Base-by-base conservation (phyloP, 345 rosid species). In the Eucalyptus globulus region DNA sequence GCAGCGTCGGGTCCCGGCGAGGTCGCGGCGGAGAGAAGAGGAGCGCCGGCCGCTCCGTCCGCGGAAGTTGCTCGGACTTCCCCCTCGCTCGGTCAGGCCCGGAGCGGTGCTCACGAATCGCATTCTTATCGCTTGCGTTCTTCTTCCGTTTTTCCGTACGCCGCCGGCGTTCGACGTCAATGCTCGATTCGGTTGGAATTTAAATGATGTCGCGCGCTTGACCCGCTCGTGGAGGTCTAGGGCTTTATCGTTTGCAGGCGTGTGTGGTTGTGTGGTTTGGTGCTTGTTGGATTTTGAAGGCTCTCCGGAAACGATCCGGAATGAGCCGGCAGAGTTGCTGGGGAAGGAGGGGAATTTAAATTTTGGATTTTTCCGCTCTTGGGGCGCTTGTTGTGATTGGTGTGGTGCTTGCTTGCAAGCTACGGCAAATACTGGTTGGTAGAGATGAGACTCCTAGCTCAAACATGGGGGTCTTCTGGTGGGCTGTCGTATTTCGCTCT, bases 11-110 rank as follows among this genome's bases (percentile, higher is more conserved):
- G 91, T 7, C 45, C 92, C 19, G 87, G 80, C 56, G 40, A 89
- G 40, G 11, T 91, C 50, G 29, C 93, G 34, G 92, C 95, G 10
- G 99, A 95, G 95, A 94, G 99, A 90, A 94, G 99, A 92, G 99
- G 99, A 72, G 95, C 94, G 80, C 97, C 98, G 2, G 99, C 94
- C 40, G 99, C 99, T 89, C 97, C 96, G 90, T 96, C 97, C 90
- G 97, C 94, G 21, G 96, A 96, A 93, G 99, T 96, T 91, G 99
- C 96, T 3, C 95, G 94, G 83, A 94, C 95, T 49, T 95, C 92
- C 89, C 94, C 91, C 99, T 97, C 92, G 86, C 94, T 76, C 95
- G 94, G 86, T 92, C 94, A 24, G 96, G 95, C 53, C 99, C 97
- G 95, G 98, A 98, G 90, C 95, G 99, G 99, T 95, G 31, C 40